Evolutionary conservation across 257 asterid genomes (phyloP).

Genomic region (Petrea volubilis): DNA sequence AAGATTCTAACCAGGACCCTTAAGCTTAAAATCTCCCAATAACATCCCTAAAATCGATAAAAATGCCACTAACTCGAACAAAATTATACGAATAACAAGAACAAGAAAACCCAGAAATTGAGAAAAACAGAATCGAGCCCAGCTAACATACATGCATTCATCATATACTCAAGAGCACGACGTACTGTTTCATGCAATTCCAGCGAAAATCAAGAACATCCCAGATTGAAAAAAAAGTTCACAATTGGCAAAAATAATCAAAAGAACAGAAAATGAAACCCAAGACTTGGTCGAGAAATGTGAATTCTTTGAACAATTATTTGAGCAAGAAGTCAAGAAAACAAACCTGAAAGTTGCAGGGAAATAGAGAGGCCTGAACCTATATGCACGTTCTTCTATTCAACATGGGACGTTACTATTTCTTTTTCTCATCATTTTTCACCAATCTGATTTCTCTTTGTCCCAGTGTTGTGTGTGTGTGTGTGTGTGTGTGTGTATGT

Average conservation of each 20-base stretch:
- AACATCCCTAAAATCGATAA: neutral
- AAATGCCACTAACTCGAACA: neutral
- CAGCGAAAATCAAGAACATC: constrained; percentile 6
- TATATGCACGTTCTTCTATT: constrained; percentile 25
- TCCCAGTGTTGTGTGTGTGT: constrained; percentile 11
- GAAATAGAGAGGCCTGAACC: constrained; percentile 26
- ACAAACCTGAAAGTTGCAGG: constrained; percentile 33
- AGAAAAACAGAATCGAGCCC: neutral
- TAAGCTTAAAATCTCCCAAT: neutral
- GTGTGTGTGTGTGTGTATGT: neutral
- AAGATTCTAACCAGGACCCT: neutral
- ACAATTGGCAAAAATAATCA: neutral
- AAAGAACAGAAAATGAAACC: neutral
- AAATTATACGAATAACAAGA: neutral
- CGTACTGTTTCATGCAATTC: constrained; percentile 5
- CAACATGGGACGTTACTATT: constrained; percentile 2
- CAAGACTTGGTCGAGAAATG: constrained; percentile 1
- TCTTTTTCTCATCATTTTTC: neutral
- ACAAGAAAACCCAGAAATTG: neutral
- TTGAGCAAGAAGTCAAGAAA: neutral
- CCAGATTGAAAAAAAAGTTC: neutral
- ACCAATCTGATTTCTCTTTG: neutral
- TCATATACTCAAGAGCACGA: neutral
- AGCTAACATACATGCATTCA: constrained; percentile 1
- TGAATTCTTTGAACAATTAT: neutral